These are phyloP conservation scores for Nicotiana tomentosiformis DNA, from an alignment of 257 asterid genomes.

Conservation along the genomic window DNA sequence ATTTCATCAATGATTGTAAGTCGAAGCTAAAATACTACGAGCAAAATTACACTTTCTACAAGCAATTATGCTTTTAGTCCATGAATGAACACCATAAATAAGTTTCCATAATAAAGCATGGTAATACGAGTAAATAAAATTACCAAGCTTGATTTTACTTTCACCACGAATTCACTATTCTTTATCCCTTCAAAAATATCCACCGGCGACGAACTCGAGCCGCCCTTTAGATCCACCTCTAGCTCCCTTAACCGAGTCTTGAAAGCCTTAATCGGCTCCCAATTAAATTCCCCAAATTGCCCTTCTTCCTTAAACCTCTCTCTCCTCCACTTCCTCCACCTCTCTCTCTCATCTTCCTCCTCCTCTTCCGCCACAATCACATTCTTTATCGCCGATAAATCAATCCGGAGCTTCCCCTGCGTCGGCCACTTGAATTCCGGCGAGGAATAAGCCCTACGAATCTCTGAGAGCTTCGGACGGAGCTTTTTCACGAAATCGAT, in stretches of 20 bases:
- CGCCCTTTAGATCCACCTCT: constrained; percentile 75
- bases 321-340: constrained; percentile 43
- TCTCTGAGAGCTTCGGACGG: constrained; percentile 66
- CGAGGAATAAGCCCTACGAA: constrained; percentile 80
- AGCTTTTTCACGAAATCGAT: constrained; percentile 79
- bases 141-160: constrained; percentile 93
- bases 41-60: neutral
- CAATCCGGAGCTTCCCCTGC: constrained; percentile 51
- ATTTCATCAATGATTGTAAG: neutral
- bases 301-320: constrained; percentile 54
- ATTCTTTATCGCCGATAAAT: constrained; percentile 70
- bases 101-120: neutral
- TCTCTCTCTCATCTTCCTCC: constrained; percentile 34
- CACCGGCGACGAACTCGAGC: constrained; percentile 34
- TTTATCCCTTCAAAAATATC: constrained; percentile 82
- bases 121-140: constrained; percentile 1
- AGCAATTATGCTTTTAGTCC: neutral
- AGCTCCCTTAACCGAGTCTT: constrained; percentile 70
- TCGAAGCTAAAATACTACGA: neutral
- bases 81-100: neutral
- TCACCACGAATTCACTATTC: constrained; percentile 85
- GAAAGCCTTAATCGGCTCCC: constrained; percentile 73
- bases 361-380: constrained; percentile 74
- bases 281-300: constrained; percentile 54
- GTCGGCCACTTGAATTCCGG: constrained; percentile 75